A percentile compares a stretch with the other conserved stretches of the same genome.
These are phyloP conservation scores for Porcisia hertigi DNA, from an alignment of 208 protist species.

Conservation along the genomic window DNA sequence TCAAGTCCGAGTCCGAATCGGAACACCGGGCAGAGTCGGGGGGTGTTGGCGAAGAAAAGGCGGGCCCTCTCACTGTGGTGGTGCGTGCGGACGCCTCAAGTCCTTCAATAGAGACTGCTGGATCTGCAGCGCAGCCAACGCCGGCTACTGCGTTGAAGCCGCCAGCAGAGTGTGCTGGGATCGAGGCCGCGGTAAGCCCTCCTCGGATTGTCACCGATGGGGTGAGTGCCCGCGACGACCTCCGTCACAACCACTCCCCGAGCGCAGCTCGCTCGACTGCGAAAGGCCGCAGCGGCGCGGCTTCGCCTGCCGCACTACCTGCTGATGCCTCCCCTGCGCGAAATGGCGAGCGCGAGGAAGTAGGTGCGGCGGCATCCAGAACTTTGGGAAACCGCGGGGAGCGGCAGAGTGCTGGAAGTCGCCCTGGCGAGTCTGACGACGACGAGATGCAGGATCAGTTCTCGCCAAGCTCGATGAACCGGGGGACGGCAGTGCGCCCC, in stretches of 20 bases:
- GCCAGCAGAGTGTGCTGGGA: conserved; percentile 7
- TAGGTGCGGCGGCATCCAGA: conserved; percentile 9
- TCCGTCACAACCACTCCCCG: background rate
- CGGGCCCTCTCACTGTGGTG: conserved; percentile 17
- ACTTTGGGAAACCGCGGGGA: conserved; percentile 3
- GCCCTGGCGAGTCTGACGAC: background rate
- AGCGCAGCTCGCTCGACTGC: background rate
- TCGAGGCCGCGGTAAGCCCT: conserved; percentile 2
- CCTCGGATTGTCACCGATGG: background rate
- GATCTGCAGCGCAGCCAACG: background rate
- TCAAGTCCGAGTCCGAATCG: conserved; percentile 2
- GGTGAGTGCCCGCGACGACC: background rate
- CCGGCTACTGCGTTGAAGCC: conserved; percentile 23
- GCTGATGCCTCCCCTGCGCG: background rate
- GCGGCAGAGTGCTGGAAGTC: background rate
- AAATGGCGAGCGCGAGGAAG: conserved; percentile 15
- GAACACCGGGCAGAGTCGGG: conserved; percentile 1
- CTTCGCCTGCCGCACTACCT: background rate
- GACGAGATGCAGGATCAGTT: conserved; percentile 2
- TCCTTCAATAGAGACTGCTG: conserved; percentile 9
- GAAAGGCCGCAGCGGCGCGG: background rate
- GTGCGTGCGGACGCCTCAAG: conserved; percentile 13
- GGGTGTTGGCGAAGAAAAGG: background rate
- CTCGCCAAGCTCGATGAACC: conserved; percentile 17
- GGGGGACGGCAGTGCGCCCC: background rate